Base-by-base conservation (phyloP, 192 early-diverging fungal genomes). In the Coemansia furcata region DNA sequence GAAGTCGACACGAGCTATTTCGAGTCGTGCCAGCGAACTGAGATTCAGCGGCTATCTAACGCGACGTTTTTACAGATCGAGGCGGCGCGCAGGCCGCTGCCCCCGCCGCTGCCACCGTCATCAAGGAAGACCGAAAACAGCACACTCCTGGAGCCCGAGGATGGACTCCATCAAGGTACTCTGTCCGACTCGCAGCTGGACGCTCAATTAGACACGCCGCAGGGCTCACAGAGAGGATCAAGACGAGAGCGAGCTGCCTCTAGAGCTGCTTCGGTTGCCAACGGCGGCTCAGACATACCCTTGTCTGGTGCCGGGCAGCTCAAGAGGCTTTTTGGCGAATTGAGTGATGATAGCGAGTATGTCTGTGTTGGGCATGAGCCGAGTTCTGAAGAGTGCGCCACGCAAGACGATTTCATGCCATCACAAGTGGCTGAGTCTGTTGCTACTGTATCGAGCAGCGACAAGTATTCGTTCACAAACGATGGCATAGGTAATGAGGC, bases 1-100 rank as follows among this genome's bases (percentile, higher is more conserved):
- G 84, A 88, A n/a, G 85, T 85, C 2, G 95, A 97, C 68, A 96
- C 94, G 30, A 94, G 93, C 68, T 97, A 97, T 74, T 96, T 96
- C 85, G 93, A 94, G 86, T 82, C 88, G 7, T 94, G 94, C 62
- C 84, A 84, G 62, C 85, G 92, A 33, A 89, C 90, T 8, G 94
- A 96, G 68, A 89, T 95, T 33, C 84, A 90, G 67, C 84, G 91
- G 1, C 77, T 93, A 9, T 93, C 90, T 7, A 72, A 85, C 47
- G 84, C 89, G 1, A 89, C 87, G 43, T 79, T 84, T 30, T 43
- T 79, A 44, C 77, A 84, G 44, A 50, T 64, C 9, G 71, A 80
- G 3, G 44, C 61, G 1, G 49, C 61, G 8, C 61, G 61, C 39
- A 32, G 46, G 39, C 68, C 64, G 21, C 57, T 57, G 32, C 62